Evolutionary conservation across 2,329 filamentous ascomycete species (phyloP).

Genomic region (Waltergamsia citrina): DNA sequence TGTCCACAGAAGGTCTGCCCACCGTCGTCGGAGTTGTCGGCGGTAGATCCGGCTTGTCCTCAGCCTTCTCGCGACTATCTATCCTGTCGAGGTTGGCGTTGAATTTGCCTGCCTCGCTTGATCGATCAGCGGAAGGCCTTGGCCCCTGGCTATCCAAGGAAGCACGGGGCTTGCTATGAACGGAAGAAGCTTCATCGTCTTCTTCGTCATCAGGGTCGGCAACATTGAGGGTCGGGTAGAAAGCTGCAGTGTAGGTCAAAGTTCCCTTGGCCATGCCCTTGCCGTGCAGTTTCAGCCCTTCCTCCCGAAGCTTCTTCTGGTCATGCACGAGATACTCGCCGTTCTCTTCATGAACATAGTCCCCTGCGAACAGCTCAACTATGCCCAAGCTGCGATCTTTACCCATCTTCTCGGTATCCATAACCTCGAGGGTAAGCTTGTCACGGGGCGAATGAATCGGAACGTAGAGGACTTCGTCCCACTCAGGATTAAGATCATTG

Average conservation of each 20-base stretch:
- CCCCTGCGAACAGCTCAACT: slow-evolving; percentile 65
- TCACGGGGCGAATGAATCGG: slow-evolving; percentile 81
- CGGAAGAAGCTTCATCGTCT: slow-evolving; percentile 33
- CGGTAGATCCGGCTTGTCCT: neutral
- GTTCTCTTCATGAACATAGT: slow-evolving; percentile 72
- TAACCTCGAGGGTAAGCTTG: slow-evolving; percentile 80
- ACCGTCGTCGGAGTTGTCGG: slow-evolving; percentile 24
- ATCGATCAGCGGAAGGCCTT: slow-evolving; percentile 7
- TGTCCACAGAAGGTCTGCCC: slow-evolving; percentile 35
- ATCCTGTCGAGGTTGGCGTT: slow-evolving; percentile 24
- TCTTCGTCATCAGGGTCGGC: slow-evolving; percentile 82
- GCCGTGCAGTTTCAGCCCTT: slow-evolving; percentile 64
- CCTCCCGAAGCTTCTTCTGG: slow-evolving; percentile 56
- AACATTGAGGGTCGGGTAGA: slow-evolving; percentile 83
- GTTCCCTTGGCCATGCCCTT: slow-evolving; percentile 69
- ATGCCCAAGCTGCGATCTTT: slow-evolving; percentile 83
- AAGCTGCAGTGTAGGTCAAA: slow-evolving; percentile 74
- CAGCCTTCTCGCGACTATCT: slow-evolving; percentile 9
- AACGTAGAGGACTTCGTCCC: slow-evolving; percentile 91
- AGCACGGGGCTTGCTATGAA: slow-evolving; percentile 22
- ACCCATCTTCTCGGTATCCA: slow-evolving; percentile 90
- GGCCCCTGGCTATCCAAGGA: slow-evolving; percentile 3
- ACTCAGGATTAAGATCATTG: slow-evolving; percentile 91
- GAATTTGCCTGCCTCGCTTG: slow-evolving; percentile 31
- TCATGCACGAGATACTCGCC: slow-evolving; percentile 78